Conservation (phyloP, 768 basidiomycete genomes). For the Clitopilus passeckerianus region DNA sequence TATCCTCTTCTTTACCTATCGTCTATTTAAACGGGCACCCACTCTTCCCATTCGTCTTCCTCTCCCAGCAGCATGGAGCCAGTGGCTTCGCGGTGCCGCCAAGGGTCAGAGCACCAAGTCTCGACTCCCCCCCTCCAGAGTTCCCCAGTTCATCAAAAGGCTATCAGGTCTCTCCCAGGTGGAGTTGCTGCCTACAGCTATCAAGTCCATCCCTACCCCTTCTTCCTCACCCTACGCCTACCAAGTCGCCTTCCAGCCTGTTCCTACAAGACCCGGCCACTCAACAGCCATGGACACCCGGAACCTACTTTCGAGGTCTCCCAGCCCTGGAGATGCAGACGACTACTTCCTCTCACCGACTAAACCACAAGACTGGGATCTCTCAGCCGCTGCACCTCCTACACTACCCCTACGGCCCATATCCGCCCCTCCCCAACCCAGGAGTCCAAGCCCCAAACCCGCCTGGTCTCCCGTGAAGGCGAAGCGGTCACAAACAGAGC, state of each 20-base stretch:
- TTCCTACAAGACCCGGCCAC: neutral
- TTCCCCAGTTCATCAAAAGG: neutral
- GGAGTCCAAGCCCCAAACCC: neutral
- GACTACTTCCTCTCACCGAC: neutral
- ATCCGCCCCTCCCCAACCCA: neutral
- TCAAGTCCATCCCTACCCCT: slow-evolving; percentile 10
- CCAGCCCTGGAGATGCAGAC: neutral
- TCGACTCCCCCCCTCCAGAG: neutral
- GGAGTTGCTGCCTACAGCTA: slow-evolving; percentile 16
- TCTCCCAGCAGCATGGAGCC: neutral
- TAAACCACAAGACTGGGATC: neutral
- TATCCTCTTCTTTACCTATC: slow-evolving; percentile 1
- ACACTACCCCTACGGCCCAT: neutral
- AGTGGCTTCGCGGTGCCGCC: neutral
- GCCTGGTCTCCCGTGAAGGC: neutral
- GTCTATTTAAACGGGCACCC: neutral
- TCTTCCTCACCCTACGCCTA: slow-evolving; percentile 6
- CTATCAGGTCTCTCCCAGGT: slow-evolving; percentile 9
- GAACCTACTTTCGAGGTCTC: slow-evolving; percentile 5
- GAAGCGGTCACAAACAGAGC: neutral
- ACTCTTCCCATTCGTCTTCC: neutral
- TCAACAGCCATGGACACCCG: neutral
- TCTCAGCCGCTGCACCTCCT: neutral
- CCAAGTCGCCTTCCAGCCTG: neutral
- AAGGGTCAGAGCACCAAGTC: neutral